Base-by-base conservation (phyloP, 2,329 filamentous ascomycete genomes). In the Lachnellula occidentalis region DNA sequence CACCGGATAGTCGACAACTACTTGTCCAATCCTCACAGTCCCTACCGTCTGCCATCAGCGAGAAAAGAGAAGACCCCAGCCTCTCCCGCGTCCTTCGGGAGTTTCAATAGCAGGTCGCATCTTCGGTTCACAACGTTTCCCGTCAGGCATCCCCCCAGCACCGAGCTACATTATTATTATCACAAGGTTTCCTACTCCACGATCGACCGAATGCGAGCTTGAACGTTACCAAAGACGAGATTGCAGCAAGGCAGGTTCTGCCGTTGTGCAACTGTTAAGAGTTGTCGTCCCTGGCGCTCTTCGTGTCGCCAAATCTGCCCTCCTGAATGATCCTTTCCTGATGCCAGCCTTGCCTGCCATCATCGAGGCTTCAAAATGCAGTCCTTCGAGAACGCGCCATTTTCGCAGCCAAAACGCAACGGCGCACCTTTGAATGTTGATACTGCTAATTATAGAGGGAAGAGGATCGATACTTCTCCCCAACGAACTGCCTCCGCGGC, bases 361-460 rank as follows among this genome's bases (percentile, higher is more conserved):
- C 46, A 52, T 51, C 43, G 48, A 45, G 48, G 52, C 50, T 45
- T 45, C 59, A 62, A 59, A 45, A 67, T 67, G 64, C 66, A 66
- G 52, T 63, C 61, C 4, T 56, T 58, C 55, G 65, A 66, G 48
- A 63, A 65, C 45, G 54, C 46, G 48, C 54, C 59, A 24, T 55
- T 54, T 39, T 56, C 63, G 27, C 57, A 63, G n/a, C 58, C 62
- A 54, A 66, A 64, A 60, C 65, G 65, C 43, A 57, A 60, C 42
- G 64, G 66, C 42, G 59, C 61, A 27, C 61, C 63, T 27, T 51
- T 68, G 49, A 66, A 66, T 46, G 41, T 67, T 36, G 64, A 68
- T 53, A 64, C 65, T 45, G 60, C 60, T 48, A 15, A 39, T 17
- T 64, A 67, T 43, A 67, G 63, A 56, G 61, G 58, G 53, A 62